Evolutionary conservation across 2,329 filamentous ascomycete species (phyloP).

Genomic region (Chalaropsis ovoidea): DNA sequence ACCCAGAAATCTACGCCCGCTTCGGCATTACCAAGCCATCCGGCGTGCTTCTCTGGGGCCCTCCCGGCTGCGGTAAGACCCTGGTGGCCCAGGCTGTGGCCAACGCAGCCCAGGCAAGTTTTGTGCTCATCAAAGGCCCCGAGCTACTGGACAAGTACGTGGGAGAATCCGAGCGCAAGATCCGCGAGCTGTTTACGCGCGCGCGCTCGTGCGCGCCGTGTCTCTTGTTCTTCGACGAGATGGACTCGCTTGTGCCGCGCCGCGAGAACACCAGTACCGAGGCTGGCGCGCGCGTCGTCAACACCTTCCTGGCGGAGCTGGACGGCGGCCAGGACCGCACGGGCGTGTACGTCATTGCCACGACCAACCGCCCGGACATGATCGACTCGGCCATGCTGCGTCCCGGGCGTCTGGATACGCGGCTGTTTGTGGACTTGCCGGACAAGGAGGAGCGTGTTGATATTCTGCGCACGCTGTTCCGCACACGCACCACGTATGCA

Average conservation of each 20-base stretch:
- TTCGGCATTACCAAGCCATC: slow-evolving; percentile 73
- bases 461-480: slow-evolving; percentile 63
- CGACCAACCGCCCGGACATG: slow-evolving; percentile 90
- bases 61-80: slow-evolving; percentile 93
- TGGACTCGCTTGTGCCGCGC: slow-evolving; percentile 82
- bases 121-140: slow-evolving; percentile 94
- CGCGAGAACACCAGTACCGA: slow-evolving; percentile 71
- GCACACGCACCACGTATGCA: slow-evolving; percentile 37
- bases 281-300: slow-evolving; percentile 79
- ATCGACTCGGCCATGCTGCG: slow-evolving; percentile 93
- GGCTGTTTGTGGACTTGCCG: slow-evolving; percentile 83
- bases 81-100: slow-evolving; percentile 92
- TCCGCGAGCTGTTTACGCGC: slow-evolving; percentile 82
- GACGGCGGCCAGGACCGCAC: slow-evolving; percentile 71
- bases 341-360: slow-evolving; percentile 88
- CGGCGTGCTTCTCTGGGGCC: slow-evolving; percentile 90
- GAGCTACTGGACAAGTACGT: slow-evolving; percentile 97
- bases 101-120: slow-evolving; percentile 90
- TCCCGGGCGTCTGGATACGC: slow-evolving; percentile 76
- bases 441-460: slow-evolving; percentile 68
- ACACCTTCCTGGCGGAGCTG: slow-evolving; percentile 86
- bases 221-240: slow-evolving; percentile 95
- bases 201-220: slow-evolving; percentile 81
- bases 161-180: slow-evolving; percentile 85
- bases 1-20: slow-evolving; percentile 63